These are phyloP conservation scores for Saccharomycopsis sp. DNA, from an alignment of 805 yeast species.

Conservation along the genomic window DNA sequence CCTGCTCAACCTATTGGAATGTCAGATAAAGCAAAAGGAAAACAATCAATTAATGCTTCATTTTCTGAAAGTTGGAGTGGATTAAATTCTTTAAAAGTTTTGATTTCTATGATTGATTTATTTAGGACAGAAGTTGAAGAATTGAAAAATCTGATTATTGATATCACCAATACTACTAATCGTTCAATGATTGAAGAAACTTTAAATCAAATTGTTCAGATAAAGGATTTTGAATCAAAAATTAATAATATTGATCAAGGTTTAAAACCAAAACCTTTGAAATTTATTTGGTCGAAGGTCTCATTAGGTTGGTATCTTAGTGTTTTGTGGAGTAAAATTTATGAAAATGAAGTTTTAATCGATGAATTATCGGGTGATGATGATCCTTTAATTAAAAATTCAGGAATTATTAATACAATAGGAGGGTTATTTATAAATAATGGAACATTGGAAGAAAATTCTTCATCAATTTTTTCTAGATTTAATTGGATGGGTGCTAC, in stretches of 20 bases:
- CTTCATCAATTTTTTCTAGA: too few relatives aligned
- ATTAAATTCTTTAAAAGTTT: conserved; percentile 28
- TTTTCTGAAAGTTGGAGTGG: conserved; percentile 49
- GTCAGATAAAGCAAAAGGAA: conserved; percentile 46
- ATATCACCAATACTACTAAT: neutral
- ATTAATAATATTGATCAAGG: neutral
- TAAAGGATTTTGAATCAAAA: neutral
- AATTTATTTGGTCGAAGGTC: conserved; percentile 50
- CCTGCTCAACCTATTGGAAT: conserved; percentile 50
- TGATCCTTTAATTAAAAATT: too few relatives aligned
- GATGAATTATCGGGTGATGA: too few relatives aligned
- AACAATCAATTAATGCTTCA: conserved; percentile 40
- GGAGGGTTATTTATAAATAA: too few relatives aligned
- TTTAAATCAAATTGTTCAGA: neutral
- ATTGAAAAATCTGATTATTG: too few relatives aligned
- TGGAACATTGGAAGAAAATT: too few relatives aligned
- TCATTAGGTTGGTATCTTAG: conserved; percentile 73
- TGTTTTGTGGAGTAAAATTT: conserved; percentile 45
- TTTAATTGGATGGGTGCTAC: too few relatives aligned
- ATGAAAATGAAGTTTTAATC: conserved; percentile 27
- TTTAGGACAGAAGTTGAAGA: conserved; percentile 17
- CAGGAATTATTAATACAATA: too few relatives aligned
- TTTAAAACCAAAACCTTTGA: conserved; percentile 23
- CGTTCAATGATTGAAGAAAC: neutral
- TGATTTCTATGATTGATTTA: conserved; percentile 31